Evolutionary conservation across 2,329 filamentous ascomycete species (phyloP).

Genomic region (Penicillium polonicum): DNA sequence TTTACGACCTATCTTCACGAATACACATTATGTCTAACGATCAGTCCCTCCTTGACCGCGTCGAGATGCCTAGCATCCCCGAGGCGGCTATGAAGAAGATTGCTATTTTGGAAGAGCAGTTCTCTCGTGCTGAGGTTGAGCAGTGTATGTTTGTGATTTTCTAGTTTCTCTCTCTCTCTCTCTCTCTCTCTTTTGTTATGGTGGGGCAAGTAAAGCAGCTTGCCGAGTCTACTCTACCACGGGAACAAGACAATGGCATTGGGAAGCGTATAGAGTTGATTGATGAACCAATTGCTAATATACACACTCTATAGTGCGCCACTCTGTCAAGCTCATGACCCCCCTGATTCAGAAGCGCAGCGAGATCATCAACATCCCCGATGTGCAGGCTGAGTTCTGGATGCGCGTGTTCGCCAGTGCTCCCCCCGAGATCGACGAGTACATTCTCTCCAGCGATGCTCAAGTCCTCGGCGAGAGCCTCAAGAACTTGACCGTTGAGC

Average conservation of each 20-base stretch:
- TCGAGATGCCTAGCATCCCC: conserved; percentile 36
- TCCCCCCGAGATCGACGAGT: conserved; percentile 81
- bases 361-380: conserved; percentile 66
- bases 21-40: conserved; percentile 22
- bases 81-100: conserved; percentile 61
- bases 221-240: not conserved
- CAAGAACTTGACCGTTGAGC: conserved; percentile 67
- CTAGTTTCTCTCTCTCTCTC: not conserved
- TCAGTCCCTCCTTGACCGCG: conserved; percentile 37
- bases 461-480: conserved; percentile 67
- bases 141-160: conserved; percentile 61
- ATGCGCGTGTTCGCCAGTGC: conserved; percentile 86
- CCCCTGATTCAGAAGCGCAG: conserved; percentile 76
- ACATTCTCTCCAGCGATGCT: conserved; percentile 77
- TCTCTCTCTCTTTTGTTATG: not conserved
- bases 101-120: conserved; percentile 75
- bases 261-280: not conserved
- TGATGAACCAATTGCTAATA: not conserved
- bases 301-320: conserved; percentile 58
- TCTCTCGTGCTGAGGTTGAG: conserved; percentile 78
- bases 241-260: not conserved
- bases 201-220: not conserved
- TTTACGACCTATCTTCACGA: conserved; percentile 1
- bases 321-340: conserved; percentile 66
- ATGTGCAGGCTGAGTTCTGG: conserved; percentile 71